Evolutionary conservation across 2,329 filamentous ascomycete genomes (phyloP).

Genomic region (Fusarium luffae): DNA sequence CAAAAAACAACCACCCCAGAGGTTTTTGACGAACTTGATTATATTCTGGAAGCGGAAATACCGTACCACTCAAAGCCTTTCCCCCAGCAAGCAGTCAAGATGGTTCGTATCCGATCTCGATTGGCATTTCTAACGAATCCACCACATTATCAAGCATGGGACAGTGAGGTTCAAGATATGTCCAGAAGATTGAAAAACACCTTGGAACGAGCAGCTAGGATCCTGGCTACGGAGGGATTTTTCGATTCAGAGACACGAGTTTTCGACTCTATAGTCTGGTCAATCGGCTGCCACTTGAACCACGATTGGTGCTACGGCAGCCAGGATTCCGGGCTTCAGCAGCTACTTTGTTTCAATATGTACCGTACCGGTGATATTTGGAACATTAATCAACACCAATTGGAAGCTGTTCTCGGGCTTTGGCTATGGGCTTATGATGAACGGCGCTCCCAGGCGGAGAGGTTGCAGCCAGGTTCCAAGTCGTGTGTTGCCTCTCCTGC

Average conservation of each 20-base stretch:
- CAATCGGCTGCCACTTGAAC: neutral
- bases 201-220: neutral
- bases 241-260: no score
- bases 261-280: neutral
- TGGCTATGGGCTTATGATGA: neutral
- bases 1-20: no score
- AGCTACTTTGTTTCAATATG: neutral
- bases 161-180: neutral
- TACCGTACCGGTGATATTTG: neutral
- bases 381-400: neutral
- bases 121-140: neutral
- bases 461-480: neutral
- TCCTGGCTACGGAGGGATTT: neutral
- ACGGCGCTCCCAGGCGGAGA: neutral
- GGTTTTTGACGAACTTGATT: neutral
- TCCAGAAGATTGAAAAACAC: neutral
- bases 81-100: neutral
- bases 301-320: neutral
- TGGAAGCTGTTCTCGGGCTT: neutral
- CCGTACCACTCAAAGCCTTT: neutral
- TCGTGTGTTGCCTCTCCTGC: neutral
- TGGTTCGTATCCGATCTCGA: neutral
- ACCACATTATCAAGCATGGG: neutral
- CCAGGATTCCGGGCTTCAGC: neutral
- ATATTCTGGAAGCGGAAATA: neutral